A percentile compares a stretch with the other conserved stretches of the same genome.
phyloP scores from a whole-genome alignment of 345 rosid species.

The Tarenaya hassleriana region DNA sequence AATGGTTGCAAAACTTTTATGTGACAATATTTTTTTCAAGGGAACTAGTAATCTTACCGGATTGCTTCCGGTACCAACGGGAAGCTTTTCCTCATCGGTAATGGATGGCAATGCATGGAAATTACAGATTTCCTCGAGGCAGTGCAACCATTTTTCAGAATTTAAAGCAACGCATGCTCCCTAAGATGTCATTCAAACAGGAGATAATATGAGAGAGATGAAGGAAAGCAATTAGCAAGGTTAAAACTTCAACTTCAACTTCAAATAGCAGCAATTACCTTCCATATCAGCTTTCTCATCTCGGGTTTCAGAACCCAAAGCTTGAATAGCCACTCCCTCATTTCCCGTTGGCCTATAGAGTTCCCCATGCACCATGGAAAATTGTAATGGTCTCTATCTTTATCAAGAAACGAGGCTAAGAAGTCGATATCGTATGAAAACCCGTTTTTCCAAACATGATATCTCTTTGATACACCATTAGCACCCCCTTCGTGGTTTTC shows the following conservation, averaged over 20 bases:
- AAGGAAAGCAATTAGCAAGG: constrained; percentile 6
- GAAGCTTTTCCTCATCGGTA: constrained; percentile 70
- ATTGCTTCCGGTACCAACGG: constrained; percentile 93
- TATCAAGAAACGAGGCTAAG: constrained; percentile 60
- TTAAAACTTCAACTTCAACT: constrained; percentile 4
- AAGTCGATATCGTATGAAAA: constrained; percentile 66
- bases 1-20: constrained; percentile 1
- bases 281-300: constrained; percentile 78
- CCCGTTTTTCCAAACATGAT: constrained; percentile 49
- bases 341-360: constrained; percentile 88
- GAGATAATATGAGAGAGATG: not conserved
- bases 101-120: constrained; percentile 62
- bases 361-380: constrained; percentile 82
- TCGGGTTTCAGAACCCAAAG: constrained; percentile 80
- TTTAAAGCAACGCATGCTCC: constrained; percentile 87
- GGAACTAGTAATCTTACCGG: constrained; percentile 58
- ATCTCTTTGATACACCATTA: constrained; percentile 31
- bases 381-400: constrained; percentile 81
- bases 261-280: constrained; percentile 39
- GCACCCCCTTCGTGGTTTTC: constrained; percentile 28
- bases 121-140: constrained; percentile 55
- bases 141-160: constrained; percentile 84
- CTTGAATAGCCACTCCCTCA: constrained; percentile 83
- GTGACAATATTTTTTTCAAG: constrained; percentile 3
- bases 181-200: constrained; percentile 31